Evolutionary conservation across 148 eudicot species (phyloP).

Genomic region (Rhododendron henanense): DNA sequence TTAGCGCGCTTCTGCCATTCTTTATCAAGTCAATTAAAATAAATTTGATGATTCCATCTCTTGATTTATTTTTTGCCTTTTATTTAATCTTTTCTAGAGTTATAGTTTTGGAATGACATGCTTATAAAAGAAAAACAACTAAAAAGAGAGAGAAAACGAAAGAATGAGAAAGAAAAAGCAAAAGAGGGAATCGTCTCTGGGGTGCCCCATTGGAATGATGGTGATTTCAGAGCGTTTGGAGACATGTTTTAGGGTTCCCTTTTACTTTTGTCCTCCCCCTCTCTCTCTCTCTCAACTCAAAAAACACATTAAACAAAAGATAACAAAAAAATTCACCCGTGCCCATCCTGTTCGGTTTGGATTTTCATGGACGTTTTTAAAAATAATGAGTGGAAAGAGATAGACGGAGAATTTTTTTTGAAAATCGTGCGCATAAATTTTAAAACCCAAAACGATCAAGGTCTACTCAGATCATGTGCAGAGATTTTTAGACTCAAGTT

Average conservation of each 20-base stretch:
- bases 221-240: conserved; percentile 2
- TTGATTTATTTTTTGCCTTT: not conserved
- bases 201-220: not conserved
- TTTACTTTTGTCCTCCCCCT: not conserved
- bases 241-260: not conserved
- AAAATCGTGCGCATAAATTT: too few species aligned
- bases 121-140: not conserved
- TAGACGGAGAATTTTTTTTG: too few species aligned
- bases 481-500: too few species aligned
- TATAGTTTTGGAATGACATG: not conserved
- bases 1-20: not conserved
- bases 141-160: not conserved
- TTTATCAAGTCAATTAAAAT: too few species aligned
- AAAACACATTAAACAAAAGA: not conserved
- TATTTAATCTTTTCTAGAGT: not conserved
- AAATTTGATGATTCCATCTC: not conserved
- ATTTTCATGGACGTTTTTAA: too few species aligned
- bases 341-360: too few species aligned
- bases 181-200: not conserved
- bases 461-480: too few species aligned
- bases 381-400: too few species aligned
- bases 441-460: too few species aligned
- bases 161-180: not conserved
- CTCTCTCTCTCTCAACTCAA: not conserved
- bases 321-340: too few species aligned